phyloP scores from a whole-genome alignment of 495 filamentous ascomycete species.

The Podospora didyma region DNA sequence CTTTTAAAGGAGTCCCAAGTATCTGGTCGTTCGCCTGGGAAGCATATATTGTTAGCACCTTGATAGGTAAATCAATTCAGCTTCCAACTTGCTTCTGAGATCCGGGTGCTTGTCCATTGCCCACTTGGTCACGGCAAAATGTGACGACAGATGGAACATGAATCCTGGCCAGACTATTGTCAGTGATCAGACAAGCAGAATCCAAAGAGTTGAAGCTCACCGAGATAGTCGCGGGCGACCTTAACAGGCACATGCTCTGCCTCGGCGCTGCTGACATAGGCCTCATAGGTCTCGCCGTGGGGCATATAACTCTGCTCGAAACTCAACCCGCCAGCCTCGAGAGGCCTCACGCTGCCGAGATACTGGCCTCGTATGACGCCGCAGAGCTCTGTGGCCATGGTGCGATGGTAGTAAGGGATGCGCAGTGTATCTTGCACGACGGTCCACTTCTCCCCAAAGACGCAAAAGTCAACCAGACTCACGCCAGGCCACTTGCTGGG shows the following conservation, averaged over 20 bases:
- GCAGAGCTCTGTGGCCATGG: slow-evolving; percentile 60
- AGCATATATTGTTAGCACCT: neutral
- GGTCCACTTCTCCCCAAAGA: slow-evolving; percentile 71
- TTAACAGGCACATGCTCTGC: slow-evolving; percentile 2
- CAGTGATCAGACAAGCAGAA: neutral
- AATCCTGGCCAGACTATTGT: slow-evolving; percentile 12
- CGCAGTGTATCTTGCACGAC: slow-evolving; percentile 63
- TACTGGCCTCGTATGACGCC: slow-evolving; percentile 59
- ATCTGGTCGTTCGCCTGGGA: slow-evolving; percentile 1
- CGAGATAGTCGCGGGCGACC: slow-evolving; percentile 11
- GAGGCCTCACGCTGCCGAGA: slow-evolving; percentile 50
- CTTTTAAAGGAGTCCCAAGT: slow-evolving; percentile 15
- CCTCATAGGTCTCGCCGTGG: slow-evolving; percentile 25
- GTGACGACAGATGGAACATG: slow-evolving; percentile 25
- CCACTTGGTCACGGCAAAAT: slow-evolving; percentile 22
- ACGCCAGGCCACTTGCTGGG: slow-evolving; percentile 55
- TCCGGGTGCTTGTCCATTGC: slow-evolving; percentile 18
- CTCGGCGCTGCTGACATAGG: slow-evolving; percentile 4
- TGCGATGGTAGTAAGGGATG: slow-evolving; percentile 71
- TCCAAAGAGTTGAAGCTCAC: neutral
- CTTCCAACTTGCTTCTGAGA: slow-evolving; percentile 20
- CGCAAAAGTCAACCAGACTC: slow-evolving; percentile 68
- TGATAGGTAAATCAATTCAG: neutral
- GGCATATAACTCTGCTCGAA: slow-evolving; percentile 41
- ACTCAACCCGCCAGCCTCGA: slow-evolving; percentile 52